These are phyloP conservation scores for Bodo saltans DNA, from an alignment of 78 protist genomes.

Conservation along the genomic window DNA sequence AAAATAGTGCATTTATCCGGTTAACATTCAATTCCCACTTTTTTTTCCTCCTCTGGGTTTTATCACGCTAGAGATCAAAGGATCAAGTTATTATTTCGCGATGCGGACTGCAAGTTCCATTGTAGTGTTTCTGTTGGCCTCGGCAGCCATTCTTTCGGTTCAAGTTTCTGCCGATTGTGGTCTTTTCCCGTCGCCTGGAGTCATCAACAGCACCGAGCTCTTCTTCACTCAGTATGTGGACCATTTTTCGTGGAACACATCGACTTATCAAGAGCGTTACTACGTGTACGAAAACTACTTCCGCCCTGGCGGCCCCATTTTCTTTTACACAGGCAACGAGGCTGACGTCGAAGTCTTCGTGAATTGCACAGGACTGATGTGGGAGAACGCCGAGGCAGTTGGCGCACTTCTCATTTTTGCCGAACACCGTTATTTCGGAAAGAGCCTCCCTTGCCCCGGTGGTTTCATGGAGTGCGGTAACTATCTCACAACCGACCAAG, in stretches of 20 bases:
- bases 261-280: slow-evolving; percentile 27
- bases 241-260: background rate
- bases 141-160: too few relatives aligned
- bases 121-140: too few relatives aligned
- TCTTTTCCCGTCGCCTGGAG: too few relatives aligned
- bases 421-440: slow-evolving; percentile 72
- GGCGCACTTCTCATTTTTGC: slow-evolving; percentile 66
- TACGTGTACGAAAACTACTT: slow-evolving; percentile 3
- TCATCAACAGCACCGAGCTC: background rate
- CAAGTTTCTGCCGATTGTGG: too few relatives aligned
- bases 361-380: slow-evolving; percentile 70
- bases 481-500: slow-evolving; percentile 45
- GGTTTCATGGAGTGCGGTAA: background rate
- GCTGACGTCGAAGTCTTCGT: slow-evolving; percentile 62
- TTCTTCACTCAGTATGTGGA: background rate
- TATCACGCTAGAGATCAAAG: too few relatives aligned
- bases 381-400: background rate
- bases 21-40: too few relatives aligned
- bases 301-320: slow-evolving; percentile 26
- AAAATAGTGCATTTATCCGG: too few relatives aligned
- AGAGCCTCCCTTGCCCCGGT: slow-evolving; percentile 50
- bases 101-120: too few relatives aligned
- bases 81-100: too few relatives aligned
- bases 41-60: too few relatives aligned
- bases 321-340: slow-evolving; percentile 86